A percentile compares a stretch with the other conserved stretches of the same genome.
phyloP scores from a whole-genome alignment of 2,329 filamentous ascomycete species.

The Diaporthe amygdali region DNA sequence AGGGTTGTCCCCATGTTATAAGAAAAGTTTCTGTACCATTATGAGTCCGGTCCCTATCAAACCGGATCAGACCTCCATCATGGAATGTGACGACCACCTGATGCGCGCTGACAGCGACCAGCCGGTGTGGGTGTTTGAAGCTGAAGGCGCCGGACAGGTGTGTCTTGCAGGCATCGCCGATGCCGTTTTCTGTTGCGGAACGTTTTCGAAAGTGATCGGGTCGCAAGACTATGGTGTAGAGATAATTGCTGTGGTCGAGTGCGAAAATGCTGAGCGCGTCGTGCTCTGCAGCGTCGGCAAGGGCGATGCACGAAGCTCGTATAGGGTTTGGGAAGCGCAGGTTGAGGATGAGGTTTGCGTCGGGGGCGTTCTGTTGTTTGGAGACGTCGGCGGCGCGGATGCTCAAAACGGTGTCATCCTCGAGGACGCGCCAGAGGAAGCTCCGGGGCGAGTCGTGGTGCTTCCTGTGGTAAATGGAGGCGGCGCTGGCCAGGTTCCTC shows the following conservation, averaged over 20 bases:
- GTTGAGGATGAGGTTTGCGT: slow-evolving; percentile 77
- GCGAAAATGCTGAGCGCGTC: slow-evolving; percentile 82
- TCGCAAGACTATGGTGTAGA: slow-evolving; percentile 84
- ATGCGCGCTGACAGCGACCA: slow-evolving; percentile 75
- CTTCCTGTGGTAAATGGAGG: slow-evolving; percentile 84
- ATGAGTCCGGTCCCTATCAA: slow-evolving; percentile 63
- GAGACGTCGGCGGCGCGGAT: slow-evolving; percentile 83
- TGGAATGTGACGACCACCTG: slow-evolving; percentile 82
- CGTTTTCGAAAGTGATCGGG: slow-evolving; percentile 81
- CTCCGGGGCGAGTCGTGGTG: slow-evolving; percentile 78
- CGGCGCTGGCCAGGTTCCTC: slow-evolving; percentile 76
- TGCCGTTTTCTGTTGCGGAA: slow-evolving; percentile 71
- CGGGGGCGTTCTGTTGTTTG: slow-evolving; percentile 67
- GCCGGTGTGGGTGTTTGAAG: slow-evolving; percentile 80
- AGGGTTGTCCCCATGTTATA: neutral
- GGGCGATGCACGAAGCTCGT: slow-evolving; percentile 77
- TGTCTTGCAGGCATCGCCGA: slow-evolving; percentile 79
- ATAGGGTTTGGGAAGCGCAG: slow-evolving; percentile 79
- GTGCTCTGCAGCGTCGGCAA: slow-evolving; percentile 79
- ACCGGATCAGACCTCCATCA: slow-evolving; percentile 75
- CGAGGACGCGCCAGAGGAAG: slow-evolving; percentile 90
- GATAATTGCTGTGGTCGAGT: slow-evolving; percentile 76
- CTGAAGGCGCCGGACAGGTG: slow-evolving; percentile 75
- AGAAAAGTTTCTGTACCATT: slow-evolving; percentile 45
- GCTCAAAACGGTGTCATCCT: slow-evolving; percentile 80